Percentiles rank a stretch among this genome's conserved stretches.
phyloP scores from a whole-genome alignment of 768 basidiomycete species.

The Boletellus ananas region DNA sequence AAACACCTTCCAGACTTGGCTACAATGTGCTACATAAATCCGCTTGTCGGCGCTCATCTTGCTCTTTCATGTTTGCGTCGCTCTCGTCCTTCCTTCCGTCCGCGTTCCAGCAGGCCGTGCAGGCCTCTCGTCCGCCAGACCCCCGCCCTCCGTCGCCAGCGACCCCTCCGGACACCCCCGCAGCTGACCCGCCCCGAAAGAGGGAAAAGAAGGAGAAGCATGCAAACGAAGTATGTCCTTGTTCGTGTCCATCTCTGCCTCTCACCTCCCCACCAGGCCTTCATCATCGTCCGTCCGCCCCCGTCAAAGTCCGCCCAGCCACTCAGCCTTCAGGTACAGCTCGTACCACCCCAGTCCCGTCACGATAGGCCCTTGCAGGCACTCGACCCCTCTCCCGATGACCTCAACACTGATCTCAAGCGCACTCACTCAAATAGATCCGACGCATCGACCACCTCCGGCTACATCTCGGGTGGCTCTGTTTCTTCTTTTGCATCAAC shows the following conservation, averaged over 20 bases:
- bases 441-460: slow-evolving; percentile 44
- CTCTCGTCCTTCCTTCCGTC: slow-evolving; percentile 50
- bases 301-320: slow-evolving; percentile 83
- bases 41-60: background rate
- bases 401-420: slow-evolving; percentile 25
- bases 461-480: slow-evolving; percentile 44
- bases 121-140: slow-evolving; percentile 22
- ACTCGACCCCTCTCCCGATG: slow-evolving; percentile 37
- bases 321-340: slow-evolving; percentile 87
- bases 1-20: slow-evolving; percentile 7
- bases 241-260: slow-evolving; percentile 1
- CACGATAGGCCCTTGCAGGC: slow-evolving; percentile 42
- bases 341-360: slow-evolving; percentile 62
- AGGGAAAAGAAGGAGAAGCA: slow-evolving; percentile 43
- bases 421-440: slow-evolving; percentile 46
- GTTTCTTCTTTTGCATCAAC: slow-evolving; percentile 40
- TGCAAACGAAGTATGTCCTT: slow-evolving; percentile 44
- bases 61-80: slow-evolving; percentile 46
- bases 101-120: slow-evolving; percentile 40
- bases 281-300: slow-evolving; percentile 89
- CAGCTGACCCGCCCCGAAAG: slow-evolving; percentile 39
- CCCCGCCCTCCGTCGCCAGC: slow-evolving; percentile 10
- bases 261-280: slow-evolving; percentile 51
- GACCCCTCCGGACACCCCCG: slow-evolving; percentile 4
- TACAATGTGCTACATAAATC: slow-evolving; percentile 13